Evolutionary conservation across 2,329 filamentous ascomycete species (phyloP), one percentile per base, ranked within the genome.

Genomic region (Geosmithia flava): DNA sequence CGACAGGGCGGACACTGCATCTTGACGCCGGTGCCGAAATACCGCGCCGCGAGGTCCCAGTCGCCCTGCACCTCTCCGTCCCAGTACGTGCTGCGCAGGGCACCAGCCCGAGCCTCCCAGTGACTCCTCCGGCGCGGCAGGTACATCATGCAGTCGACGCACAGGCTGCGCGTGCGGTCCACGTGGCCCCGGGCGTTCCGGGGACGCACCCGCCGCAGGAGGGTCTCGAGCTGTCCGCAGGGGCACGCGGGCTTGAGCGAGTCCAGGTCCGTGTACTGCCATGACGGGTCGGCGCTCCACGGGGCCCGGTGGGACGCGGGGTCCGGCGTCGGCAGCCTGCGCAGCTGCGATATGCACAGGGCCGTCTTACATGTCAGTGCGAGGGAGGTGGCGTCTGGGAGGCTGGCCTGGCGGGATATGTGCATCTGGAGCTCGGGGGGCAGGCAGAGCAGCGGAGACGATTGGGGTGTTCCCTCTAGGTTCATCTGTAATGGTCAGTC

Each of bases 71-170:
- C 42, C 42, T 27, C 43, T 8, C n/a, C 20, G 11, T 29, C 43
- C 20, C 43, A 30, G 15, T 7, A 7, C 7, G 3, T 23, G 43
- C 10, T 45, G n/a, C 13, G 20, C 3, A 45, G 20, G 8, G 13
- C 4, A 15, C 3, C 8, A 10, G 42, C 20, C 43, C 27, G 17
- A 15, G 20, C 13, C 3, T 4, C 10, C 45, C 45, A 46, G 45
- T 46, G 39, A 3, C 8, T 4, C n/a, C 7, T 20, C 23, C 45
- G 45, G 6, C 45, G 45, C 16, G 45, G 45, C 13, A 39, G 29
- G 13, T 29, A 46, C 19, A 7, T 46, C 29, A 46, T 39, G 29
- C 45, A 46, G 19, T 46, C 45, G 29, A 46, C 33, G 45, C 45
- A 46, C 23, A 46, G 29, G 7, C 20, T 37, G 11, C 27, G 29